These are phyloP conservation scores for Phytopythium helicoides DNA, from an alignment of 352 stramenopile genomes.

Conservation along the genomic window DNA sequence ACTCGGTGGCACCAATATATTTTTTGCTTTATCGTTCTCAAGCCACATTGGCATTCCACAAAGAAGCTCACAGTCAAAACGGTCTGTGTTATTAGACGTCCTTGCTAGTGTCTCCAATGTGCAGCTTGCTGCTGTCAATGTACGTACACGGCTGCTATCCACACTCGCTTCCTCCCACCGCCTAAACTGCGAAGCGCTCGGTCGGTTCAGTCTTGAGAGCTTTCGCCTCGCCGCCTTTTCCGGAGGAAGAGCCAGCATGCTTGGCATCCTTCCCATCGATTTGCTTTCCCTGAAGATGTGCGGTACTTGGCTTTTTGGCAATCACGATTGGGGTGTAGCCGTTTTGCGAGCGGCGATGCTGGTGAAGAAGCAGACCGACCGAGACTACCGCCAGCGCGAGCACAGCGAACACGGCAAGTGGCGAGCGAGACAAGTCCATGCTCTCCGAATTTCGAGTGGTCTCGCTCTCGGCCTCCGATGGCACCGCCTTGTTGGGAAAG, in stretches of 20 bases:
- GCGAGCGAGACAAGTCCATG: constrained; percentile 26
- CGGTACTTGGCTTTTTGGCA: too few relatives aligned
- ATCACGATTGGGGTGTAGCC: constrained; percentile 50
- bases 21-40: constrained; percentile 7
- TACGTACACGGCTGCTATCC: not conserved
- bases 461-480: constrained; percentile 27
- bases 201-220: constrained; percentile 55
- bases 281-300: constrained; percentile 36
- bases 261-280: constrained; percentile 15
- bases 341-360: constrained; percentile 54
- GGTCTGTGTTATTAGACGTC: constrained; percentile 2
- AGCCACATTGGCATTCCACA: constrained; percentile 20
- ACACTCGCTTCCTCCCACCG: not conserved
- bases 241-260: constrained; percentile 25
- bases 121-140: not conserved
- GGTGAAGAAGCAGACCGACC: constrained; percentile 51
- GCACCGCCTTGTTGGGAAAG: constrained; percentile 42
- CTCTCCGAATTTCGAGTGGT: constrained; percentile 21
- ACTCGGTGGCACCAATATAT: not conserved
- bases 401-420: constrained; percentile 37
- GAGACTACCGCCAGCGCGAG: constrained; percentile 38
- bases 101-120: too few relatives aligned
- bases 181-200: constrained; percentile 68
- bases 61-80: too few relatives aligned
- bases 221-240: constrained; percentile 28